Conservation (phyloP, 176 grass and related monocot species). For the Elymus sibiricus region DNA sequence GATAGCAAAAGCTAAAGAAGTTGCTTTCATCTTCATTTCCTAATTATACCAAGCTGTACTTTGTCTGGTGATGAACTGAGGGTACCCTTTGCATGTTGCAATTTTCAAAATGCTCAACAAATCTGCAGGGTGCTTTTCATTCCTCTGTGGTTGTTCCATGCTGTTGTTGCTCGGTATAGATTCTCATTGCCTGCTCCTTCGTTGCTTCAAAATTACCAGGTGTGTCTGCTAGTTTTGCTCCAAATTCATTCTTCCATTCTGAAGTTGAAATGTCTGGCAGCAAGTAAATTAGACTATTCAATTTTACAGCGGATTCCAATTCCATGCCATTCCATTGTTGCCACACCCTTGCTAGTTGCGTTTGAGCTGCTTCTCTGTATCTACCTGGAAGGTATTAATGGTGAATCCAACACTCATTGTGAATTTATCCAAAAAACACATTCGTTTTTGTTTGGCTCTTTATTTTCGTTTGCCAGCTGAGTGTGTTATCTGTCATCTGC, state of each 20-base stretch:
- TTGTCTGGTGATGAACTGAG: not conserved
- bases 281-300: slow-evolving; percentile 1
- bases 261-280: slow-evolving; percentile 17
- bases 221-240: slow-evolving; percentile 19
- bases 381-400: slow-evolving; percentile 41
- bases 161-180: slow-evolving; percentile 46
- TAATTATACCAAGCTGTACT: not conserved
- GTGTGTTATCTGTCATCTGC: slow-evolving; percentile 10
- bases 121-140: slow-evolving; percentile 59
- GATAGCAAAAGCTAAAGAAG: not conserved
- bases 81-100: not conserved
- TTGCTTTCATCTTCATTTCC: not conserved
- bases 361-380: slow-evolving; percentile 81
- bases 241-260: slow-evolving; percentile 1
- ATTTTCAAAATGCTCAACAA: slow-evolving; percentile 9
- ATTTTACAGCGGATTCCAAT: slow-evolving; percentile 42
- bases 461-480: slow-evolving; percentile 20
- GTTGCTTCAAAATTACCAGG: slow-evolving; percentile 38
- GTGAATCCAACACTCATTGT: slow-evolving; percentile 33
- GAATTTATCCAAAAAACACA: not conserved
- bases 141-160: slow-evolving; percentile 69
- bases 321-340: slow-evolving; percentile 68
- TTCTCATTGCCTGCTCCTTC: slow-evolving; percentile 63
- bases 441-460: not conserved
- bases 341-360: slow-evolving; percentile 60